Evolutionary conservation across 2,329 filamentous ascomycete genomes (phyloP).

Genomic region (Harringtonia lauricola): DNA sequence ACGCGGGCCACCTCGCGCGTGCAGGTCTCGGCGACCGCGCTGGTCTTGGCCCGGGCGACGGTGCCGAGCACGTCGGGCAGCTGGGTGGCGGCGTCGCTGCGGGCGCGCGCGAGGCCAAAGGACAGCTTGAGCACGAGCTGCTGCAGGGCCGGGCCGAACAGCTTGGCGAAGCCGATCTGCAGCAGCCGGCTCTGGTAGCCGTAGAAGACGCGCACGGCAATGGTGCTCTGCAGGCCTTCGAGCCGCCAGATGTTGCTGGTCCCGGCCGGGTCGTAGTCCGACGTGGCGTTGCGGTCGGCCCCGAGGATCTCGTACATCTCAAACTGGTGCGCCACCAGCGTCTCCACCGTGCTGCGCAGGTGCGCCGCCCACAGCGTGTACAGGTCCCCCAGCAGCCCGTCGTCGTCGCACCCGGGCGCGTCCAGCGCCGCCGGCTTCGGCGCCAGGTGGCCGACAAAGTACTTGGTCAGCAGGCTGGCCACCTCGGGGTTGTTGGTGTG

Average conservation of each 20-base stretch:
- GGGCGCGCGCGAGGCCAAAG: constrained; percentile 33
- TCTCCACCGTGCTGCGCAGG: constrained; percentile 36
- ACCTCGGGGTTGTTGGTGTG: constrained; percentile 46
- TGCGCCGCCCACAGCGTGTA: constrained; percentile 41
- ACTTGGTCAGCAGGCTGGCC: constrained; percentile 38
- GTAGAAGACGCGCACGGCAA: constrained; percentile 40
- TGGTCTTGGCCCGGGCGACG: constrained; percentile 30
- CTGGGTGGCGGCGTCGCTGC: constrained; percentile 18
- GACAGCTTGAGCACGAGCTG: constrained; percentile 41
- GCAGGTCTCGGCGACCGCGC: constrained; percentile 30
- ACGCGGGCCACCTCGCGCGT: constrained; percentile 37
- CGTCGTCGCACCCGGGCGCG: constrained; percentile 29
- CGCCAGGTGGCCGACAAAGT: constrained; percentile 40
- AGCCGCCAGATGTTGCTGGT: constrained; percentile 33
- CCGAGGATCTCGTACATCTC: constrained; percentile 40
- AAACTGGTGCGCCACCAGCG: constrained; percentile 39
- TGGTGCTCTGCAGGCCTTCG: constrained; percentile 33
- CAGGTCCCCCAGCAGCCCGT: constrained; percentile 29
- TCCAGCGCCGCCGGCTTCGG: constrained; percentile 21
- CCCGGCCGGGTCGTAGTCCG: constrained; percentile 18
- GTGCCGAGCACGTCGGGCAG: constrained; percentile 34
- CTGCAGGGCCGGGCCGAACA: constrained; percentile 40
- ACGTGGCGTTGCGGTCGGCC: constrained; percentile 20
- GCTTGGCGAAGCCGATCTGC: constrained; percentile 36
- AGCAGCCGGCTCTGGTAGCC: constrained; percentile 39